phyloP scores from a whole-genome alignment of 2,329 filamentous ascomycete genomes.

The Venturia nashicola region DNA sequence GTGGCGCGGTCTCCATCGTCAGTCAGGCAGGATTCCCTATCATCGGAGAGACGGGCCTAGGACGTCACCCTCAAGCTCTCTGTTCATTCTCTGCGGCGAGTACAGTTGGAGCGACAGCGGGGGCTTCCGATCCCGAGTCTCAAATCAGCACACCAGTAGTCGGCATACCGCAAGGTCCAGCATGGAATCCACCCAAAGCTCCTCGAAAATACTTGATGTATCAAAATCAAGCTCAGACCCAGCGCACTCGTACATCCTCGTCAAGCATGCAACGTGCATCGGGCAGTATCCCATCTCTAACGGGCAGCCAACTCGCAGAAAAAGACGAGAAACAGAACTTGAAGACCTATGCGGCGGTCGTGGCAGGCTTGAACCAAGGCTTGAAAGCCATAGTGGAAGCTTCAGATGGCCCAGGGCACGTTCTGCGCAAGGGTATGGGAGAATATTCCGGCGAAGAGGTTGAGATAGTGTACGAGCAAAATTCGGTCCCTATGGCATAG shows the following conservation, averaged over 20 bases:
- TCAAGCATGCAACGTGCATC: not conserved
- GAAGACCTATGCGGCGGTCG: not conserved
- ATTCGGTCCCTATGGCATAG: not conserved
- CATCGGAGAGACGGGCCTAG: not conserved
- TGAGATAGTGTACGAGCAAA: not conserved
- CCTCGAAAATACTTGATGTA: not conserved
- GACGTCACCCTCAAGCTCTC: not conserved
- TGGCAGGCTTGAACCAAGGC: not conserved
- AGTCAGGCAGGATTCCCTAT: not conserved
- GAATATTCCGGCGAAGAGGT: not conserved
- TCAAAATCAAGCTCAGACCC: not conserved
- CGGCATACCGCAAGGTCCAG: not conserved
- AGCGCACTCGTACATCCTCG: not conserved
- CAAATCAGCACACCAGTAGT: not conserved
- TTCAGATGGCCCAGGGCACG: not conserved
- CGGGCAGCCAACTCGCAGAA: not conserved
- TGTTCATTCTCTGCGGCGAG: not conserved
- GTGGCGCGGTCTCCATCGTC: not conserved
- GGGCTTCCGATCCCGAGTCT: not conserved
- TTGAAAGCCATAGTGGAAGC: not conserved
- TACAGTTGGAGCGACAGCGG: not conserved
- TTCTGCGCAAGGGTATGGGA: not conserved
- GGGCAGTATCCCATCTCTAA: not conserved
- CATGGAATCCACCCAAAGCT: not conserved
- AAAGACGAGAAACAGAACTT: not conserved